phyloP scores from a whole-genome alignment of 192 early-diverging fungal genomes.

The Coemansia sp. region DNA sequence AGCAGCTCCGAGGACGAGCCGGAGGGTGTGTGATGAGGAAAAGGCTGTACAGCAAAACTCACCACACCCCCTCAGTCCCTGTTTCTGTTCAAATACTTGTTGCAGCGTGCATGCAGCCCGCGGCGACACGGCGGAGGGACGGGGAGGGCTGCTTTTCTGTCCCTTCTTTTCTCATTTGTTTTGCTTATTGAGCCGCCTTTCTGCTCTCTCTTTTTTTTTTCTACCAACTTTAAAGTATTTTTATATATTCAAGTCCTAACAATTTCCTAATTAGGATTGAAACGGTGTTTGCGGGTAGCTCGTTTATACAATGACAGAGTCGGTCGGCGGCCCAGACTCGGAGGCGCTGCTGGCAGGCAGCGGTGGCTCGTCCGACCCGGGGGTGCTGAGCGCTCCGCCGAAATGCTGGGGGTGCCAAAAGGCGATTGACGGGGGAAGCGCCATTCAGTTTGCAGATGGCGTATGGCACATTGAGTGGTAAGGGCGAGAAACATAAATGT shows the following conservation, averaged over 20 bases:
- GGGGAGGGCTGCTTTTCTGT: not conserved
- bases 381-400: slow-evolving; percentile 28
- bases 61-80: no score
- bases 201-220: not conserved
- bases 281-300: no score
- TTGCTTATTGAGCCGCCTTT: not conserved
- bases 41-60: not conserved
- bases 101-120: no score
- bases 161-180: not conserved
- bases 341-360: slow-evolving; percentile 3
- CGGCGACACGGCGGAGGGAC: no score
- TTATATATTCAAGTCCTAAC: no score
- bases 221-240: no score
- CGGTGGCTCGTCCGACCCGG: slow-evolving; percentile 14
- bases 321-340: no score
- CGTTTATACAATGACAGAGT: no score
- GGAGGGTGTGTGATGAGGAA: not conserved
- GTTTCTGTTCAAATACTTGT: no score
- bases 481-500: slow-evolving; percentile 5
- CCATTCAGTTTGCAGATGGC: slow-evolving; percentile 75
- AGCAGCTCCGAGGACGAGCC: slow-evolving; percentile 23
- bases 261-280: no score
- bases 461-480: slow-evolving; percentile 82
- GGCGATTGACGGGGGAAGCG: slow-evolving; percentile 70
- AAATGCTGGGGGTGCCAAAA: slow-evolving; percentile 66